A percentile compares a stretch with the other conserved stretches of the same genome.
These are phyloP conservation scores for Sherardia arvensis DNA, from an alignment of 257 asterid genomes.

Conservation along the genomic window DNA sequence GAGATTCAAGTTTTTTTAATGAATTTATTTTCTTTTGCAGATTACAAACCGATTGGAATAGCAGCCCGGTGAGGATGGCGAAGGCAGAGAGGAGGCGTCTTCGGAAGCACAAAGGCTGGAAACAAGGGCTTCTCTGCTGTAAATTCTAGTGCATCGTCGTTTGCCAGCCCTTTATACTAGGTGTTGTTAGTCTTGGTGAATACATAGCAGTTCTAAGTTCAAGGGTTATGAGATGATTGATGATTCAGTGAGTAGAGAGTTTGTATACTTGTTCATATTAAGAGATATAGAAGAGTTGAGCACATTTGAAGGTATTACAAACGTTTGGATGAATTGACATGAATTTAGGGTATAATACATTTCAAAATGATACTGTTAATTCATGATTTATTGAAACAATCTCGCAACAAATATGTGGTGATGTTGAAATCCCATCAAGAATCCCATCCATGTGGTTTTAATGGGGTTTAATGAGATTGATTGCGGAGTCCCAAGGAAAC, in stretches of 20 bases:
- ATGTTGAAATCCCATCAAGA: too few relatives aligned
- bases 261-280: constrained; percentile 46
- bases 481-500: too few relatives aligned
- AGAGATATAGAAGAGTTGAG: constrained; percentile 13
- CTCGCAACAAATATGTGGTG: too few relatives aligned
- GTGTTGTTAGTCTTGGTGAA: constrained; percentile 29
- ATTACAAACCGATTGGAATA: constrained; percentile 77
- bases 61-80: constrained; percentile 94
- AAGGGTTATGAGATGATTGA: constrained; percentile 3
- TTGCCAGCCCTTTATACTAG: constrained; percentile 16
- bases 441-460: too few relatives aligned
- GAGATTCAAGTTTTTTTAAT: background rate
- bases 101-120: constrained; percentile 68
- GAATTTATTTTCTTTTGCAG: constrained; percentile 33
- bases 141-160: constrained; percentile 35
- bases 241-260: constrained; percentile 13
- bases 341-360: too few relatives aligned
- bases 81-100: constrained; percentile 56
- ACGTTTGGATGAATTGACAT: too few relatives aligned
- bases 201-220: constrained; percentile 17
- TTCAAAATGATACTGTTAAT: too few relatives aligned
- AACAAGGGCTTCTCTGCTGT: constrained; percentile 76
- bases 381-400: too few relatives aligned
- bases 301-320: constrained; percentile 12
- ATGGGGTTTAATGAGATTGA: too few relatives aligned